These are phyloP conservation scores for Boletales sp. DNA, from an alignment of 768 basidiomycete species.

Conservation along the genomic window DNA sequence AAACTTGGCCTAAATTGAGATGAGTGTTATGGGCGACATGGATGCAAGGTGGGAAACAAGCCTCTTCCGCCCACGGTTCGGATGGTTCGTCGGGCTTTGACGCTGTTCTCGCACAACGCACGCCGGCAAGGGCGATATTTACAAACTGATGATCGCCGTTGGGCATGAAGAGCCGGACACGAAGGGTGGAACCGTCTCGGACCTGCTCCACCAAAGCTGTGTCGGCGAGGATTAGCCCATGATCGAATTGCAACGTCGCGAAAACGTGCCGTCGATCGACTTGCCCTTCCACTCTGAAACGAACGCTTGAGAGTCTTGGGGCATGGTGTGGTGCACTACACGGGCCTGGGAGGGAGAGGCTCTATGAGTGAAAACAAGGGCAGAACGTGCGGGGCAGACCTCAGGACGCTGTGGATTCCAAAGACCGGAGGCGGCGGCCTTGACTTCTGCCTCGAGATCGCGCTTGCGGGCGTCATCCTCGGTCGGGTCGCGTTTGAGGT, in stretches of 20 bases:
- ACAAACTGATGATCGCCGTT: slow-evolving; percentile 87
- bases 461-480: slow-evolving; percentile 72
- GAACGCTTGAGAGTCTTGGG: slow-evolving; percentile 83
- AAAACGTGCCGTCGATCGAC: slow-evolving; percentile 68
- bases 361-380: neutral
- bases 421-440: slow-evolving; percentile 67
- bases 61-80: slow-evolving; percentile 89
- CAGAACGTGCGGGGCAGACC: slow-evolving; percentile 33
- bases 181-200: slow-evolving; percentile 86
- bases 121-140: slow-evolving; percentile 82
- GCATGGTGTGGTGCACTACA: slow-evolving; percentile 81
- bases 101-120: slow-evolving; percentile 68
- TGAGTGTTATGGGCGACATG: neutral
- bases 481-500: slow-evolving; percentile 76
- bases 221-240: slow-evolving; percentile 5
- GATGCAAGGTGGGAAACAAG: slow-evolving; percentile 31
- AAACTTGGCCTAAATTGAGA: slow-evolving; percentile 69
- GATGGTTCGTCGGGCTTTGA: slow-evolving; percentile 72
- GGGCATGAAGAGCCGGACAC: slow-evolving; percentile 84
- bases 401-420: slow-evolving; percentile 84
- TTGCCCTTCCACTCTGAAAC: slow-evolving; percentile 91
- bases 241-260: neutral
- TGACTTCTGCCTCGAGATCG: slow-evolving; percentile 76
- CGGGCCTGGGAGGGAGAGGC: slow-evolving; percentile 48
- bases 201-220: slow-evolving; percentile 91